These are phyloP conservation scores for Elaeis oleifera DNA, from an alignment of 202 grass and related monocot genomes.

Conservation along the genomic window DNA sequence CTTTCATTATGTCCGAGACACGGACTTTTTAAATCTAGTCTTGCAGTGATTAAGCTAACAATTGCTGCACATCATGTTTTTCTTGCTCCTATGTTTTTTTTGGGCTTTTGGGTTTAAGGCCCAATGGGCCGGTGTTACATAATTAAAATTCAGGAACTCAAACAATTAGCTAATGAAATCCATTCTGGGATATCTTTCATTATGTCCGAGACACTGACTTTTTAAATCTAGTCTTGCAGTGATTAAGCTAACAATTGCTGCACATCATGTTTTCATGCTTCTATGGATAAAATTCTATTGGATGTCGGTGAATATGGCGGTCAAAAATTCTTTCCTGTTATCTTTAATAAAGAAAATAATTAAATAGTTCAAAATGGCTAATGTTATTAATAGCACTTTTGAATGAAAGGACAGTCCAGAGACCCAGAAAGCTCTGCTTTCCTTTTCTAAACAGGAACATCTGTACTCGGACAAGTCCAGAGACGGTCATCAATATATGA, in stretches of 20 bases:
- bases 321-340: too few relatives aligned
- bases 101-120: too few relatives aligned
- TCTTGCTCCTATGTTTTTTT: constrained; percentile 57
- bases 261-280: constrained; percentile 65
- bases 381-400: too few relatives aligned
- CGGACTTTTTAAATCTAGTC: constrained; percentile 23
- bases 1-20: constrained; percentile 46
- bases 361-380: too few relatives aligned
- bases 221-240: constrained; percentile 27
- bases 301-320: constrained; percentile 42
- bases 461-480: too few relatives aligned
- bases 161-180: constrained; percentile 57
- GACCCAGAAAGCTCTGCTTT: too few relatives aligned
- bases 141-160: constrained; percentile 43
- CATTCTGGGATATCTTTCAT: constrained; percentile 56
- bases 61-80: constrained; percentile 61
- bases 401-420: too few relatives aligned
- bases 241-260: constrained; percentile 49
- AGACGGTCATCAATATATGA: too few relatives aligned
- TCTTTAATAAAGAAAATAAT: too few relatives aligned
- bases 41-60: constrained; percentile 38
- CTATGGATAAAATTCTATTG: constrained; percentile 69
- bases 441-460: too few relatives aligned
- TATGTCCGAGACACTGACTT: constrained; percentile 29
- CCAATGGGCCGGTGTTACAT: too few relatives aligned